These are phyloP conservation scores for Candida boidinii DNA, from an alignment of 805 yeast species.

Conservation along the genomic window DNA sequence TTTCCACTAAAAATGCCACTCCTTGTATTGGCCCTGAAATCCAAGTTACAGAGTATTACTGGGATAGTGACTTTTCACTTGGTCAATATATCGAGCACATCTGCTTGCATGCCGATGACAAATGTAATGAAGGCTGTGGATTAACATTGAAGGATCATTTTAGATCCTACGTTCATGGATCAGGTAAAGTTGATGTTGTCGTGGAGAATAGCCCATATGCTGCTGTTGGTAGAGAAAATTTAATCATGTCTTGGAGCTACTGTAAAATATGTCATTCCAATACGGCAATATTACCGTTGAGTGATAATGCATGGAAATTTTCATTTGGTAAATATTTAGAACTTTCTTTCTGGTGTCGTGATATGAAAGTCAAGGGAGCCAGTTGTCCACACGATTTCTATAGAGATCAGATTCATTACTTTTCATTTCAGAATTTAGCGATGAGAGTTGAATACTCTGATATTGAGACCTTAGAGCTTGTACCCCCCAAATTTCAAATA, in stretches of 20 bases:
- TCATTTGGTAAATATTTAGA: conserved; percentile 94
- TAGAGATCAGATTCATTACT: conserved; percentile 74
- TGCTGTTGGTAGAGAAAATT: conserved; percentile 52
- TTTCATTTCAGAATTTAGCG: conserved; percentile 71
- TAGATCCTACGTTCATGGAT: conserved; percentile 82
- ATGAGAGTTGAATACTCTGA: conserved; percentile 70
- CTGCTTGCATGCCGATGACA: conserved; percentile 53
- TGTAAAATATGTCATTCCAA: conserved; percentile 72
- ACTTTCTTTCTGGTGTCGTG: conserved; percentile 68
- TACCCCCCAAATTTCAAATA: conserved; percentile 65
- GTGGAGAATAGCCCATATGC: conserved; percentile 54
- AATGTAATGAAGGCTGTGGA: conserved; percentile 81
- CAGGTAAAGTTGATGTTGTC: conserved; percentile 70
- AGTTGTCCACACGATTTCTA: conserved; percentile 76
- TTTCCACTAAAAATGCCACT: conserved; percentile 74
- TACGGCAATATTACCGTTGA: conserved; percentile 75
- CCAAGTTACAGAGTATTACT: conserved; percentile 78
- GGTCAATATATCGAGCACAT: conserved; percentile 84
- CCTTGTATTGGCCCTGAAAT: conserved; percentile 90
- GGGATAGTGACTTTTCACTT: conserved; percentile 83
- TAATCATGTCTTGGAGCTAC: conserved; percentile 83
- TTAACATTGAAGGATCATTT: conserved; percentile 64
- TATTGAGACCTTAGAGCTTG: conserved; percentile 71
- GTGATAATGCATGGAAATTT: conserved; percentile 79
- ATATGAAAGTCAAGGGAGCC: conserved; percentile 45